These are phyloP conservation scores for Solanum chacoense DNA, from an alignment of 305 asterid species.

Conservation along the genomic window DNA sequence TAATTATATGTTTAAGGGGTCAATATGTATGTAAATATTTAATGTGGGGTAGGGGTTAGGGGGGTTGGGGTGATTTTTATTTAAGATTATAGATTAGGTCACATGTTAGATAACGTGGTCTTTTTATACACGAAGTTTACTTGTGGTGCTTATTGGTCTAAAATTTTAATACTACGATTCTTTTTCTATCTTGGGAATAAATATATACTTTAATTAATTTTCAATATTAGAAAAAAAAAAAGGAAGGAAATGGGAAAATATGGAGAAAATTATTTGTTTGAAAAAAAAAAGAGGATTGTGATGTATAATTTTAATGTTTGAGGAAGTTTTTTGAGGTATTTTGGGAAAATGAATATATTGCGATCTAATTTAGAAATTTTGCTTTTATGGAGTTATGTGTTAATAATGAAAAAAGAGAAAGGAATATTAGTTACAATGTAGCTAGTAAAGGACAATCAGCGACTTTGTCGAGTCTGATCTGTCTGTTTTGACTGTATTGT, in stretches of 20 bases:
- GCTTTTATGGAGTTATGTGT: background rate
- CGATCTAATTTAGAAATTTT: background rate
- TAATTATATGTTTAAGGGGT: background rate
- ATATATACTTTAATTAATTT: background rate
- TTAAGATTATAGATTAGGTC: background rate
- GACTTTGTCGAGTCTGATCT: background rate
- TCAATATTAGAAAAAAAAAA: background rate
- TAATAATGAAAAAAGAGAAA: background rate
- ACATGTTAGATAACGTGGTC: constrained; percentile 4
- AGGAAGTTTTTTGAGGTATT: background rate
- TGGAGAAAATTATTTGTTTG: background rate
- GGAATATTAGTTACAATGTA: background rate
- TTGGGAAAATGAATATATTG: background rate
- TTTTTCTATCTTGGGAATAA: background rate
- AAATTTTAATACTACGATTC: background rate
- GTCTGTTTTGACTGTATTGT: background rate
- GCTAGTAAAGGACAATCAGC: background rate
- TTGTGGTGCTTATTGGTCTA: background rate
- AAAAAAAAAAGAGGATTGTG: background rate
- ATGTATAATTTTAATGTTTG: background rate
- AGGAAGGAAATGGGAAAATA: background rate
- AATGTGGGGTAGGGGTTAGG: background rate
- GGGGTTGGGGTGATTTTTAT: background rate
- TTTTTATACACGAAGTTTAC: background rate
- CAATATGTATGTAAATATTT: background rate